Percentiles rank a stretch among this genome's conserved stretches.
Conservation (phyloP, 1,284 basidiomycete species). For the Trametes sp. region DNA sequence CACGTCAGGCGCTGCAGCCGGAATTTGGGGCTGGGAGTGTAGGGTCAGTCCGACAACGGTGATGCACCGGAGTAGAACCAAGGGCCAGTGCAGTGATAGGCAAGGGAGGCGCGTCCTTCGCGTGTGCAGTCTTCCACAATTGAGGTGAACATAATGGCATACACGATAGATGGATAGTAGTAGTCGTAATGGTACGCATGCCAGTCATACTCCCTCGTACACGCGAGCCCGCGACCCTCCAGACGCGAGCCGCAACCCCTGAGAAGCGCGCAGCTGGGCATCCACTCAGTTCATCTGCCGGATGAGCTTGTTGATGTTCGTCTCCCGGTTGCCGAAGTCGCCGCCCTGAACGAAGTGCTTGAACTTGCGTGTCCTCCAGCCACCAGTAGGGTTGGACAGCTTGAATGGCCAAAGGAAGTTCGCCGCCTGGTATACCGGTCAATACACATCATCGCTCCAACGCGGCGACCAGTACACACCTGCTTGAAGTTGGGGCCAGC, state of each 20-base stretch:
- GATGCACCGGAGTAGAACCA: too few relatives aligned
- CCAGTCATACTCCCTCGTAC: slow-evolving; percentile 48
- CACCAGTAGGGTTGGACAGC: slow-evolving; percentile 98
- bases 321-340: slow-evolving; percentile 96
- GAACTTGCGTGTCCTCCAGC: slow-evolving; percentile 98
- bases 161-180: slow-evolving; percentile 33
- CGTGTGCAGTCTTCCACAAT: slow-evolving; percentile 22
- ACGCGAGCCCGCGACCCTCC: slow-evolving; percentile 36
- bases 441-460: slow-evolving; percentile 6
- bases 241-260: slow-evolving; percentile 26
- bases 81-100: too few relatives aligned
- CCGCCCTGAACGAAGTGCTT: slow-evolving; percentile 94
- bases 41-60: too few relatives aligned
- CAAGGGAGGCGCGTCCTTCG: too few relatives aligned
- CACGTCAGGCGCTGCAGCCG: too few relatives aligned
- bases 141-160: slow-evolving; percentile 32
- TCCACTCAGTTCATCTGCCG: slow-evolving; percentile 89
- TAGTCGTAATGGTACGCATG: slow-evolving; percentile 42
- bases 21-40: too few relatives aligned
- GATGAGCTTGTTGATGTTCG: slow-evolving; percentile 97
- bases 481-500: slow-evolving; percentile 99
- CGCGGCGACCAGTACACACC: slow-evolving; percentile 53
- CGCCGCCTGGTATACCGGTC: slow-evolving; percentile 62
- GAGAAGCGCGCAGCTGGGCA: slow-evolving; percentile 15
- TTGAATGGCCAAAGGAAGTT: slow-evolving; percentile 99